A percentile compares a stretch with the other conserved stretches of the same genome.
Evolutionary conservation across 148 eudicot genomes (phyloP).

Genomic region (Persicaria maculosa): DNA sequence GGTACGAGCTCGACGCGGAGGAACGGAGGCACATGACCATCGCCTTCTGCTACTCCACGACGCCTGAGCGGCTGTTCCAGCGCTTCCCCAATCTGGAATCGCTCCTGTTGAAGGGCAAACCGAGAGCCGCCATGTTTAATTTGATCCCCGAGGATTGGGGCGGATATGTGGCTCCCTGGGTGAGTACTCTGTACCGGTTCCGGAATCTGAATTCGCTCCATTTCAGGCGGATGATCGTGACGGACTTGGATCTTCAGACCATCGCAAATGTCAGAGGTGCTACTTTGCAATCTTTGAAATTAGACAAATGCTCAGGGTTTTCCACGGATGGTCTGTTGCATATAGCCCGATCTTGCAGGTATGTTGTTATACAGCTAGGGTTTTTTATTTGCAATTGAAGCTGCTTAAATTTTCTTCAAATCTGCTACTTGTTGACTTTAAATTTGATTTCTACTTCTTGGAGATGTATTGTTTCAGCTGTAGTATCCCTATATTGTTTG

Average conservation of each 20-base stretch:
- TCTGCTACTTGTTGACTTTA: neutral
- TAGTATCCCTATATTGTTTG: neutral
- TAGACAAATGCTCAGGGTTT: constrained; percentile 88
- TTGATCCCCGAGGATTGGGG: constrained; percentile 97
- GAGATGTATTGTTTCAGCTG: neutral
- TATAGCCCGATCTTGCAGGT: constrained; percentile 62
- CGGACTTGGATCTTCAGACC: constrained; percentile 55
- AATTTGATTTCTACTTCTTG: neutral
- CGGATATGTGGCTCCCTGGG: constrained; percentile 80
- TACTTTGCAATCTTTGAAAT: constrained; percentile 36
- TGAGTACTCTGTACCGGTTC: constrained; percentile 25
- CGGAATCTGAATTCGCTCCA: constrained; percentile 46
- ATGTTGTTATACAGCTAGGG: neutral
- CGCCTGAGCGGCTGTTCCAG: constrained; percentile 42
- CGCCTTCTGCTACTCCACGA: constrained; percentile 70
- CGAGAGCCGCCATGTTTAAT: constrained; percentile 93
- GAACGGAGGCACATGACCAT: constrained; percentile 69
- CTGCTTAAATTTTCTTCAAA: neutral
- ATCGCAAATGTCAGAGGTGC: constrained; percentile 42
- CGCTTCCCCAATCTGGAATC: constrained; percentile 72
- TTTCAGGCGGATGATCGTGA: constrained; percentile 83
- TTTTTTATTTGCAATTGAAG: neutral
- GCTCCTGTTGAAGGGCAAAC: constrained; percentile 74
- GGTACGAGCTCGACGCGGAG: constrained; percentile 58
- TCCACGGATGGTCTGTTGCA: constrained; percentile 70